A percentile compares a stretch with the other conserved stretches of the same genome.
Evolutionary conservation across 306 rosid genomes (phyloP).

Genomic region (Sphenostylis stenocarpa): DNA sequence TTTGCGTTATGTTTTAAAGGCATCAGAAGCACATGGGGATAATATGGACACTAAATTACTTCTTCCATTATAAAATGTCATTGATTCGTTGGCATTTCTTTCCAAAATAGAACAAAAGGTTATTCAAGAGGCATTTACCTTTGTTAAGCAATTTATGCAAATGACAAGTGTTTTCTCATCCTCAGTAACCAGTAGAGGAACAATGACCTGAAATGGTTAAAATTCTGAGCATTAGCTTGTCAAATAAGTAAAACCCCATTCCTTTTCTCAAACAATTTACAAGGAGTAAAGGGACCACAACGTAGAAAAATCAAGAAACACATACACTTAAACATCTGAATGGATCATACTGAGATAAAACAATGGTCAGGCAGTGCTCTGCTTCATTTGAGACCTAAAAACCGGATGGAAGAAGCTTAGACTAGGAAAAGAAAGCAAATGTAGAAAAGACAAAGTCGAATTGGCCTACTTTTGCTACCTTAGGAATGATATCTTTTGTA

Average conservation of each 20-base stretch:
- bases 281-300: constrained; percentile 5
- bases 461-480: constrained; percentile 49
- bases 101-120: constrained; percentile 7
- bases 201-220: constrained; percentile 73
- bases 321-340: constrained; percentile 95
- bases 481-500: constrained; percentile 67
- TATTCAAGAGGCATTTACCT: constrained; percentile 57
- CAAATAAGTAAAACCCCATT: not conserved
- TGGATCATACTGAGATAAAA: constrained; percentile 84
- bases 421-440: constrained; percentile 18
- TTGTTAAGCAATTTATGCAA: constrained; percentile 88
- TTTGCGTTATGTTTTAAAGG: not conserved
- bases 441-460: constrained; percentile 6
- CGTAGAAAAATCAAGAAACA: constrained; percentile 15
- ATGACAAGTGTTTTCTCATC: constrained; percentile 97
- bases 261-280: constrained; percentile 11
- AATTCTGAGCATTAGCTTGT: constrained; percentile 30
- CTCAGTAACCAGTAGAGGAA: constrained; percentile 84
- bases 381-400: constrained; percentile 91
- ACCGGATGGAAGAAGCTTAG: constrained; percentile 32
- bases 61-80: constrained; percentile 6
- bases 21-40: not conserved
- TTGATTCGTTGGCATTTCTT: not conserved
- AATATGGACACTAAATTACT: constrained; percentile 1
- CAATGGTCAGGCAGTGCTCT: constrained; percentile 88